phyloP scores from a whole-genome alignment of 768 basidiomycete species.

The Porpolomopsis calyptriformis region DNA sequence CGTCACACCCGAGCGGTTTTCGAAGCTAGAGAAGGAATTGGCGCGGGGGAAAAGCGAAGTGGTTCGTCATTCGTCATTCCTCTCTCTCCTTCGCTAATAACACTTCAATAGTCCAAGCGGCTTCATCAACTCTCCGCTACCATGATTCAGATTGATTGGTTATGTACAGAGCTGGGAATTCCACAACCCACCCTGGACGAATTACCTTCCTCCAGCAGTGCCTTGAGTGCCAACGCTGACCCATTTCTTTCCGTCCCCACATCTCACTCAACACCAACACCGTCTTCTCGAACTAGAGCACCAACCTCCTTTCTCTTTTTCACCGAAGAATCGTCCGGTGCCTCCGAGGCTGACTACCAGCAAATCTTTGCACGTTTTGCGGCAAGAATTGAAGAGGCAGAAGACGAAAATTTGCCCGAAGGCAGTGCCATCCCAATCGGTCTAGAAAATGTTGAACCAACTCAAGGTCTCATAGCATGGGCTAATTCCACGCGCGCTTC shows the following conservation, averaged over 20 bases:
- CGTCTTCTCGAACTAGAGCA: conserved; percentile 29
- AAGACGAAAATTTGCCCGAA: conserved; percentile 35
- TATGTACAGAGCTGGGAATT: conserved; percentile 76
- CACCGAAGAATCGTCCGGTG: conserved; percentile 17
- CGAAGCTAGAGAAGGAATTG: conserved; percentile 73
- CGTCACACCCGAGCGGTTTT: conserved; percentile 72
- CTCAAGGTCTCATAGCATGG: conserved; percentile 63
- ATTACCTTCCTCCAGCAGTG: conserved; percentile 23
- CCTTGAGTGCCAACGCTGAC: conserved; percentile 29
- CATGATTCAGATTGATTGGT: conserved; percentile 71
- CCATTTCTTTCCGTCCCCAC: conserved; percentile 34
- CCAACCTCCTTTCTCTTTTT: conserved; percentile 29
- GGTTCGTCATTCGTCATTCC: conserved; percentile 33
- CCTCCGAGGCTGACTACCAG: conserved; percentile 38
- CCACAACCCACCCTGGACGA: conserved; percentile 47
- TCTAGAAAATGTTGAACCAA: conserved; percentile 73
- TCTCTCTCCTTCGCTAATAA: neutral
- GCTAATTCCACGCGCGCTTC: conserved; percentile 44
- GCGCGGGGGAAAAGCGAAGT: conserved; percentile 81
- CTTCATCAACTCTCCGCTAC: conserved; percentile 49
- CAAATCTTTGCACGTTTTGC: conserved; percentile 56
- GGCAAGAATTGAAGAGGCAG: conserved; percentile 47
- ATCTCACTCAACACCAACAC: conserved; percentile 38
- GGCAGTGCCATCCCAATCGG: conserved; percentile 34
- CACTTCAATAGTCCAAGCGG: conserved; percentile 47